Conservation (phyloP, 108 stramenopile genomes). For the Bacterosira constricta region DNA sequence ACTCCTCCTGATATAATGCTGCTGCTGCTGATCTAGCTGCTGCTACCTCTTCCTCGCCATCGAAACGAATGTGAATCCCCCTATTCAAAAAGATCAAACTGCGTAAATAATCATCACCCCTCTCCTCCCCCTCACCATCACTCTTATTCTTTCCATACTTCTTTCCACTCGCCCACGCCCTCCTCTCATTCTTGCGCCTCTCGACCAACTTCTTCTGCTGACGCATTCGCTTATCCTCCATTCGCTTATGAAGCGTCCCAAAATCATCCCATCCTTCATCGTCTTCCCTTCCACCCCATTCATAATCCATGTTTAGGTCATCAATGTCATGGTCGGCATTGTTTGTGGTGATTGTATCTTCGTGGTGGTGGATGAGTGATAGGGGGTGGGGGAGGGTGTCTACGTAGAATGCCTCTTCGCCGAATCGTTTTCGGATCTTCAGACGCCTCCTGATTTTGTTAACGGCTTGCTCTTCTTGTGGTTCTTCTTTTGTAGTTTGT, state of each 20-base stretch:
- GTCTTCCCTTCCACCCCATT: too few species aligned
- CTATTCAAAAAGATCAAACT: constrained; percentile 54
- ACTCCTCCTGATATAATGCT: too few species aligned
- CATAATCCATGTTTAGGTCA: too few species aligned
- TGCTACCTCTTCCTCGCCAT: not conserved
- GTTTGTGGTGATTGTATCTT: too few species aligned
- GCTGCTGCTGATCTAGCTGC: too few species aligned
- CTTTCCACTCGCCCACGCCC: constrained; percentile 11
- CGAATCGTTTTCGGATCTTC: constrained; percentile 70
- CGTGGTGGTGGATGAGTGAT: too few species aligned
- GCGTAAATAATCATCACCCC: too few species aligned
- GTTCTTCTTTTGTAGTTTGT: too few species aligned
- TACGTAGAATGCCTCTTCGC: constrained; percentile 71
- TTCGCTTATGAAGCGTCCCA: constrained; percentile 13
- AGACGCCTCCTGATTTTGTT: constrained; percentile 58
- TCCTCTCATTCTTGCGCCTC: constrained; percentile 25
- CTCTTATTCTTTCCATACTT: not conserved
- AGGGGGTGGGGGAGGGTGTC: constrained; percentile 56
- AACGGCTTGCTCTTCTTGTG: constrained; percentile 5
- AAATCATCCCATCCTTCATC: constrained; percentile 21
- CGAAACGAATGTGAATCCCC: constrained; percentile 68
- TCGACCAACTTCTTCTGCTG: constrained; percentile 28
- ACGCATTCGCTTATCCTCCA: constrained; percentile 18
- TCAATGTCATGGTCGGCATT: not conserved
- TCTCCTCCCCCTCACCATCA: too few species aligned